These are phyloP conservation scores for Arctium lappa DNA, from an alignment of 129 eudicot genomes.

Conservation along the genomic window DNA sequence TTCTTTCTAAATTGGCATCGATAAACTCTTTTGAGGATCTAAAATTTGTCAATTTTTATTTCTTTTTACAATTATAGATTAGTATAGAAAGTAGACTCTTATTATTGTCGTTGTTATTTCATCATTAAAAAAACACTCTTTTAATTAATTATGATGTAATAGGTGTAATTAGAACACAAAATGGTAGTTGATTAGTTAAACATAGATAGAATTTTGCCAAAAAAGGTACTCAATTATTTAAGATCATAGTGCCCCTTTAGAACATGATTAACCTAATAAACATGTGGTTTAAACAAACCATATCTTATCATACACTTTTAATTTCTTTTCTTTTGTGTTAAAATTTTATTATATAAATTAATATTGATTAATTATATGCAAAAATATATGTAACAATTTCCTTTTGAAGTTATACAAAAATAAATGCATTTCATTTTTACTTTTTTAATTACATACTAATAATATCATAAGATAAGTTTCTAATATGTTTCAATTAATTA, in stretches of 20 bases:
- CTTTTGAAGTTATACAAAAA: neutral
- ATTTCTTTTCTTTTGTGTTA: neutral
- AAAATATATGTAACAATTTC: neutral
- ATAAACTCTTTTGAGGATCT: too few relatives aligned
- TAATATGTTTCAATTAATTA: neutral
- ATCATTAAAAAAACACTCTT: too few relatives aligned
- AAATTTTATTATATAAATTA: neutral
- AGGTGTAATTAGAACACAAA: neutral
- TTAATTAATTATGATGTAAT: neutral
- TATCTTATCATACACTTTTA: neutral
- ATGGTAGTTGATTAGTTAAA: neutral
- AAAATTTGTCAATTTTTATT: too few relatives aligned
- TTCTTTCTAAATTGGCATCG: too few relatives aligned
- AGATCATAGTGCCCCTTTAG: slow-evolving; percentile 8
- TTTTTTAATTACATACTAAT: neutral
- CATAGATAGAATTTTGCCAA: neutral
- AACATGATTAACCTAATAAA: slow-evolving; percentile 8
- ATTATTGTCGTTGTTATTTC: too few relatives aligned
- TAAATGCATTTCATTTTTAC: neutral
- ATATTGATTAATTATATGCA: neutral
- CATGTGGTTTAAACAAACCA: neutral
- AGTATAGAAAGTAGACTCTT: too few relatives aligned
- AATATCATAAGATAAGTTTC: neutral
- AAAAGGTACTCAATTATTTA: neutral
- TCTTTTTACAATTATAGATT: neutral